phyloP scores from a whole-genome alignment of 129 eudicot genomes.

The Apium graveolens region DNA sequence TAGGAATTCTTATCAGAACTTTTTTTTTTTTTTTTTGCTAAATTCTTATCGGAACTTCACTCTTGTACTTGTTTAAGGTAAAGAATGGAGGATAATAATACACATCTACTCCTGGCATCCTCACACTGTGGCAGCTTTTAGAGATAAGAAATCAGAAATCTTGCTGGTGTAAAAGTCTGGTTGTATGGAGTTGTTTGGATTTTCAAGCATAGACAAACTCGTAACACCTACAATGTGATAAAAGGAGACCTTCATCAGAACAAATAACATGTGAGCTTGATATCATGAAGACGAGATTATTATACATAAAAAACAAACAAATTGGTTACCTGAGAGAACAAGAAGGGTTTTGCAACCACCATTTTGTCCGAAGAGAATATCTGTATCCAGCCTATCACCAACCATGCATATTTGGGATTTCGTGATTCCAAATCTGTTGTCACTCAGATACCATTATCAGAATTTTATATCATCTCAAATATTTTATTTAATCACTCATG shows the following conservation, averaged over 20 bases:
- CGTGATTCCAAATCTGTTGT: slow-evolving; percentile 71
- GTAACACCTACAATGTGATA: slow-evolving; percentile 54
- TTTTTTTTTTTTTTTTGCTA: too few relatives aligned
- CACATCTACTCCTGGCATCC: neutral
- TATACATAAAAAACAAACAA: neutral
- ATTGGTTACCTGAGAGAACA: slow-evolving; percentile 75
- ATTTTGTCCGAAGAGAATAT: slow-evolving; percentile 92
- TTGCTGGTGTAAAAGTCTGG: slow-evolving; percentile 94
- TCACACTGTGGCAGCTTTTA: slow-evolving; percentile 64
- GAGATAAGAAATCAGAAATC: slow-evolving; percentile 89
- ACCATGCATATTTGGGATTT: slow-evolving; percentile 99
- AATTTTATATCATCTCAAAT: slow-evolving; percentile 4
- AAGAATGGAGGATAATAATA: neutral
- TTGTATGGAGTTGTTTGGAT: slow-evolving; percentile 74
- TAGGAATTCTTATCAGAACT: neutral
- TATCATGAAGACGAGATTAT: neutral
- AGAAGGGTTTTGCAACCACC: slow-evolving; percentile 99
- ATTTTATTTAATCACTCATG: neutral
- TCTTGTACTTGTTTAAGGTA: neutral
- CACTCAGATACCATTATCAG: slow-evolving; percentile 7
- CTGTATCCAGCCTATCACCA: slow-evolving; percentile 97
- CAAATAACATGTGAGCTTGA: neutral
- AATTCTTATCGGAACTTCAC: neutral
- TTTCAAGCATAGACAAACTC: slow-evolving; percentile 73
- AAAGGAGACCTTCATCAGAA: neutral